These are phyloP conservation scores for Colletotrichum plurivorum DNA, from an alignment of 2,329 filamentous ascomycete genomes.

Conservation along the genomic window DNA sequence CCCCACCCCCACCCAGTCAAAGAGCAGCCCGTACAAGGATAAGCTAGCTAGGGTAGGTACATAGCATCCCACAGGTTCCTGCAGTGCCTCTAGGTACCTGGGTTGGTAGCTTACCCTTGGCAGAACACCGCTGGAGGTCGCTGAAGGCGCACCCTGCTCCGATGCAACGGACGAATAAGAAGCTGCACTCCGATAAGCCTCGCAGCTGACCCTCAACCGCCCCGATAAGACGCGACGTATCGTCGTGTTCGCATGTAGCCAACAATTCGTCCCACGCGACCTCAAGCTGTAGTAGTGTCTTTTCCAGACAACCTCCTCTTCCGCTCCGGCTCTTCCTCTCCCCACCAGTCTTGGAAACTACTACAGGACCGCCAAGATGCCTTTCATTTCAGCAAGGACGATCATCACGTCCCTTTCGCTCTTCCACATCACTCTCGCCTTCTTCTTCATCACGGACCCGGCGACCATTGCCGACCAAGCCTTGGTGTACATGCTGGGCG, in stretches of 20 bases:
- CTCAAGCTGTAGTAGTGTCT: background rate
- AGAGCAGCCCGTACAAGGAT: too few relatives aligned
- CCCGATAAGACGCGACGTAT: conserved; percentile 33
- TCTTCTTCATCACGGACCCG: conserved; percentile 85
- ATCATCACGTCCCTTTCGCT: conserved; percentile 87
- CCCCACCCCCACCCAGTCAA: too few relatives aligned
- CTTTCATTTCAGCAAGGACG: conserved; percentile 82
- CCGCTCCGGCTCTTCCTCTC: background rate
- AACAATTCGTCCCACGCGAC: conserved; percentile 23
- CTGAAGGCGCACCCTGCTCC: background rate
- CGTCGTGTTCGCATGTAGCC: background rate
- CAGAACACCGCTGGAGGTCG: conserved; percentile 2
- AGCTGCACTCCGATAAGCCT: conserved; percentile 35
- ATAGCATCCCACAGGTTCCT: too few relatives aligned
- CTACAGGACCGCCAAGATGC: conserved; percentile 69
- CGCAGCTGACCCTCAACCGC: background rate
- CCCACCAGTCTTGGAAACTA: background rate
- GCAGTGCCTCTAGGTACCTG: too few relatives aligned
- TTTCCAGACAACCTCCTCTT: background rate
- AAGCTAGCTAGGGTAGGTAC: too few relatives aligned
- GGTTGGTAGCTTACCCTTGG: background rate
- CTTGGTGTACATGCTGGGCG: conserved; percentile 84
- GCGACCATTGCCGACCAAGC: conserved; percentile 81
- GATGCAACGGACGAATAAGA: conserved; percentile 15
- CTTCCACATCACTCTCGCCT: conserved; percentile 87